phyloP scores from a whole-genome alignment of 1,139 yeast genomes.

The Kurtzmaniella natalensis region DNA sequence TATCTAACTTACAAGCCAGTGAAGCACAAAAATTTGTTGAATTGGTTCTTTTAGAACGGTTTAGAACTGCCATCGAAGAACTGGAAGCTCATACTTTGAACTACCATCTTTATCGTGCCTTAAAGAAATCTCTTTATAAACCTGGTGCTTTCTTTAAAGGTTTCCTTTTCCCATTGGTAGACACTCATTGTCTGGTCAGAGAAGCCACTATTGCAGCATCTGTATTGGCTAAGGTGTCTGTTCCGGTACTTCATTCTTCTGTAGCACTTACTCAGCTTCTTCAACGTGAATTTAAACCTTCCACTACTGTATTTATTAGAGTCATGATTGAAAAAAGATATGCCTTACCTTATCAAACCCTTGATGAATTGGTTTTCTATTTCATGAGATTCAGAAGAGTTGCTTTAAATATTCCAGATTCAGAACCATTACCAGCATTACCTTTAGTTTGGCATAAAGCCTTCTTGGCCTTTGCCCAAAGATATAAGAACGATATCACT shows the following conservation, averaged over 20 bases:
- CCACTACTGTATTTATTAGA: slow-evolving; percentile 85
- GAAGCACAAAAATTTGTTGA: slow-evolving; percentile 87
- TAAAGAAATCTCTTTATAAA: slow-evolving; percentile 89
- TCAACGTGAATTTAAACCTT: slow-evolving; percentile 81
- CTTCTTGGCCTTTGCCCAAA: slow-evolving; percentile 86
- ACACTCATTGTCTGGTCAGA: slow-evolving; percentile 77
- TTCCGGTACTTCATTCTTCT: slow-evolving; percentile 93
- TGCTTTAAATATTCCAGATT: slow-evolving; percentile 23
- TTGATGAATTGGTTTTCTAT: slow-evolving; percentile 92
- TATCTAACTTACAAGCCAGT: slow-evolving; percentile 79
- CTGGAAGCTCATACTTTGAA: slow-evolving; percentile 68
- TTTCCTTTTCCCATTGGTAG: slow-evolving; percentile 84
- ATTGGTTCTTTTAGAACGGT: slow-evolving; percentile 73
- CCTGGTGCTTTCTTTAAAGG: slow-evolving; percentile 99
- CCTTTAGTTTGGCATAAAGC: slow-evolving; percentile 99
- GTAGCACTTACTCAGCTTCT: slow-evolving; percentile 86
- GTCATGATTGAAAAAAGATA: slow-evolving; percentile 89
- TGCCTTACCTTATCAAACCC: slow-evolving; percentile 93
- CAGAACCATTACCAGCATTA: slow-evolving; percentile 48
- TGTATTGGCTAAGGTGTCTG: slow-evolving; percentile 80
- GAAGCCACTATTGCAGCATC: slow-evolving; percentile 97
- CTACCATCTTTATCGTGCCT: slow-evolving; percentile 87
- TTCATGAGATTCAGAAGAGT: slow-evolving; percentile 81
- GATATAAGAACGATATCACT: slow-evolving; percentile 94
- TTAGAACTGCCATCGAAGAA: slow-evolving; percentile 77